phyloP scores from a whole-genome alignment of 1,284 basidiomycete species.

The Malassezia yamatoensis region DNA sequence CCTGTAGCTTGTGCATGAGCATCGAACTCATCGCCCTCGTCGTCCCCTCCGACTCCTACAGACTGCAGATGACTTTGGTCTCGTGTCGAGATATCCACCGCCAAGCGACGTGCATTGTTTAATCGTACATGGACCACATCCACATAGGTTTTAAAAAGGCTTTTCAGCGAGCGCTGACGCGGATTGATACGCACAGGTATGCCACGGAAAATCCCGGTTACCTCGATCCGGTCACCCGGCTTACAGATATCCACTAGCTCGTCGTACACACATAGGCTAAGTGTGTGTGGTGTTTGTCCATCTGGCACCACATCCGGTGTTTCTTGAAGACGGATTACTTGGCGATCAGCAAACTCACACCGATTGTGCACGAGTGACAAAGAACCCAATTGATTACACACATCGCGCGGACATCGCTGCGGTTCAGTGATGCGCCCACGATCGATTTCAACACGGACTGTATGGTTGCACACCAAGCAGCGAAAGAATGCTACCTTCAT shows the following conservation, averaged over 20 bases:
- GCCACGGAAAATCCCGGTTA: slow-evolving; percentile 89
- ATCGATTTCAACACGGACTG: slow-evolving; percentile 87
- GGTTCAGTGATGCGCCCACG: slow-evolving; percentile 92
- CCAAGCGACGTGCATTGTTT: slow-evolving; percentile 61
- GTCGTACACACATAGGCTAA: slow-evolving; percentile 89
- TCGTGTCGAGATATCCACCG: slow-evolving; percentile 72
- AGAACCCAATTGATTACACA: slow-evolving; percentile 73
- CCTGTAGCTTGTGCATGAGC: slow-evolving; percentile 13
- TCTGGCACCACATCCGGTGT: slow-evolving; percentile 95
- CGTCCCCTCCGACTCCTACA: slow-evolving; percentile 74
- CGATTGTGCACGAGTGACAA: slow-evolving; percentile 95
- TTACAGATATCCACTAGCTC: slow-evolving; percentile 90
- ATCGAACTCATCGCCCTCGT: slow-evolving; percentile 48
- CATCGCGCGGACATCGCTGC: slow-evolving; percentile 75
- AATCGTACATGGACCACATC: slow-evolving; percentile 87
- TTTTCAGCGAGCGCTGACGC: slow-evolving; percentile 78
- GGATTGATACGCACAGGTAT: slow-evolving; percentile 89
- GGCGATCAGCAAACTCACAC: slow-evolving; percentile 86
- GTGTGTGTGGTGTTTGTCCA: slow-evolving; percentile 94
- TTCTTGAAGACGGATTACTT: slow-evolving; percentile 88
- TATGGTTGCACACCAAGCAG: slow-evolving; percentile 89
- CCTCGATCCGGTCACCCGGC: slow-evolving; percentile 81
- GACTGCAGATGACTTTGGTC: slow-evolving; percentile 53
- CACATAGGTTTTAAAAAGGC: slow-evolving; percentile 90
- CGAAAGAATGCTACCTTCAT: slow-evolving; percentile 98